Percentiles rank a stretch among this genome's conserved stretches.
Evolutionary conservation across 257 asterid species (phyloP).

Genomic region (Solanum medicagineum): DNA sequence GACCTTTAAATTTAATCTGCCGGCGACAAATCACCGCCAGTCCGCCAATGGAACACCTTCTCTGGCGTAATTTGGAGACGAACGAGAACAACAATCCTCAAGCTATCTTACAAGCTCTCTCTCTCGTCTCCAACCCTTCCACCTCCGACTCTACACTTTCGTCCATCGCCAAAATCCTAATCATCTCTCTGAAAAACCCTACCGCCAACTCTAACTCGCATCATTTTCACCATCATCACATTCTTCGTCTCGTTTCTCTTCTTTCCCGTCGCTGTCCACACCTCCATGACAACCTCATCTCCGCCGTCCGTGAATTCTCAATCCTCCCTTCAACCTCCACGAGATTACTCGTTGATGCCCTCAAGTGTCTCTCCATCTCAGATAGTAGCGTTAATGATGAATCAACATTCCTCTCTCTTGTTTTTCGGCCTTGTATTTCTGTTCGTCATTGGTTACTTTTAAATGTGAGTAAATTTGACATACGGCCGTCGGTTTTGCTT

Average conservation of each 20-base stretch:
- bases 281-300: constrained; percentile 18
- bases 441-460: constrained; percentile 57
- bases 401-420: constrained; percentile 7
- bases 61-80: not conserved
- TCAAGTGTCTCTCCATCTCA: constrained; percentile 26
- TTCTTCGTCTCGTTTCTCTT: constrained; percentile 43
- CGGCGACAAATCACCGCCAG: not conserved
- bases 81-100: not conserved
- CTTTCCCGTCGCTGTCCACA: constrained; percentile 33
- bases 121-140: constrained; percentile 58
- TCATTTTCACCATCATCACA: constrained; percentile 4
- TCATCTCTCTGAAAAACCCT: constrained; percentile 26
- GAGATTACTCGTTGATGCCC: constrained; percentile 28
- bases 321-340: constrained; percentile 24
- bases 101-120: constrained; percentile 12
- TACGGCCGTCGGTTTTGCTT: constrained; percentile 61
- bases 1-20: no score
- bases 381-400: constrained; percentile 4
- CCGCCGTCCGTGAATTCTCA: constrained; percentile 25
- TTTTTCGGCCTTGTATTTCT: constrained; percentile 29
- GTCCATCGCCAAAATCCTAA: constrained; percentile 31
- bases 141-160: constrained; percentile 40
- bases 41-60: not conserved
- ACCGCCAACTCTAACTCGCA: not conserved
- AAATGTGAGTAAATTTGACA: constrained; percentile 36